Conservation (phyloP, 805 yeast species). For the Candida pini region DNA sequence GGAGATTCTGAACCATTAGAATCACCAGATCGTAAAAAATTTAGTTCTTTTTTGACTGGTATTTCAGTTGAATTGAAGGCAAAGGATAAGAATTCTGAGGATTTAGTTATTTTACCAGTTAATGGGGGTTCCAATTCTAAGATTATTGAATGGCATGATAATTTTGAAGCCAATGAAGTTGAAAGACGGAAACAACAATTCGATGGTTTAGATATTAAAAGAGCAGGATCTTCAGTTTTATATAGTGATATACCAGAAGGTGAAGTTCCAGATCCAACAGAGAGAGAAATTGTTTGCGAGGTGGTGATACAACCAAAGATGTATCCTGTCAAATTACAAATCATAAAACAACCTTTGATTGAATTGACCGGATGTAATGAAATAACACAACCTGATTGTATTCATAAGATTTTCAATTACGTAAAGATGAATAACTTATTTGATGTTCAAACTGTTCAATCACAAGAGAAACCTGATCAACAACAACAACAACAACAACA, state of each 20-base stretch:
- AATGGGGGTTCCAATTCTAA: conserved; percentile 30
- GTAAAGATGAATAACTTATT: conserved; percentile 32
- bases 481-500: conserved; percentile 1
- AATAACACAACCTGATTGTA: conserved; percentile 78
- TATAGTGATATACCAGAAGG: conserved; percentile 17
- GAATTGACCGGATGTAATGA: conserved; percentile 70
- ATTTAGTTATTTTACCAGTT: conserved; percentile 16
- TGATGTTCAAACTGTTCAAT: conserved; percentile 25
- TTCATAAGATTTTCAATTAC: conserved; percentile 35
- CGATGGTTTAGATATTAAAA: conserved; percentile 85
- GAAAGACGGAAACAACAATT: conserved; percentile 42
- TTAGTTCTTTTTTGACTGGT: conserved; percentile 77
- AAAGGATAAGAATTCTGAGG: conserved; percentile 22
- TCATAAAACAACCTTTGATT: conserved; percentile 58
- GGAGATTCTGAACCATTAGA: conserved; percentile 40
- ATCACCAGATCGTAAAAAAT: conserved; percentile 49
- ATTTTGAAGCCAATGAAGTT: conserved; percentile 28
- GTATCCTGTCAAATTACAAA: conserved; percentile 58
- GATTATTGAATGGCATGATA: conserved; percentile 89
- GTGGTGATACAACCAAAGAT: conserved; percentile 80
- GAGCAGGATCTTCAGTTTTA: conserved; percentile 52
- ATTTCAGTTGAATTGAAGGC: conserved; percentile 68
- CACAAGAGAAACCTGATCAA: conserved; percentile 3
- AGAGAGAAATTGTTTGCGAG: conserved; percentile 54
- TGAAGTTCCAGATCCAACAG: conserved; percentile 18